Base-by-base conservation (phyloP, 331 rosid genomes). In the Rhamnella rubrinervis region DNA sequence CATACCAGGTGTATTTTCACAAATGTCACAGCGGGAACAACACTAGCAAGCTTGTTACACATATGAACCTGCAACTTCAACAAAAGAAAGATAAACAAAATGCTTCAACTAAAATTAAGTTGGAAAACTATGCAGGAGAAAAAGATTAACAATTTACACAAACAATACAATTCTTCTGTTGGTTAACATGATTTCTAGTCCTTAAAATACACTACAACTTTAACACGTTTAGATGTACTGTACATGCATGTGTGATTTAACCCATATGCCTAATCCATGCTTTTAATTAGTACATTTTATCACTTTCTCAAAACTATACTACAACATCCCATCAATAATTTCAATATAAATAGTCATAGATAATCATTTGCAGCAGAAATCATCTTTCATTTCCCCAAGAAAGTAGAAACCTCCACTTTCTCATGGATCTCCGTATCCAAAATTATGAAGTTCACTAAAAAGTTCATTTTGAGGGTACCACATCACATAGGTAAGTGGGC, bases 21-120 rank as follows among this genome's bases (percentile, higher is more conserved):
- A n/a, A n/a, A n/a, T n/a, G n/a, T n/a, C n/a, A n/a, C n/a, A n/a
- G n/a, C 40, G 5, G 88, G 89, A 71, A 82, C 92, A 4, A 72
- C 89, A 47, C 85, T 76, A 53, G 96, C 92, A 49, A 85, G 92
- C 69, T 80, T 87, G 75, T 87, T 87, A 70, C 89, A 87, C 89
- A 81, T 69, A 71, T 88, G 96, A 8, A 88, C 91, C 96, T 88
- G 79, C 65, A 72, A 77, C 38, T 67, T 80, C 66, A 72, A 59
- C 25, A 49, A 67, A 57, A 52, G 31, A 59, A 23, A 44, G 35
- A 38, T 38, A 25, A 19, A 68, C 57, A 26, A 61, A 15, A 67
- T 8, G 63, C 71, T 31, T 17, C 31, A 68, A 57, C 51, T 49
- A 71, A 57, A 21, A 19, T 67, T 59, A 31, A 51, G 35, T 61